Percentiles rank a stretch among this genome's conserved stretches.
These are phyloP conservation scores for Tephrocybe rancida DNA, from an alignment of 768 basidiomycete species.

Conservation along the genomic window DNA sequence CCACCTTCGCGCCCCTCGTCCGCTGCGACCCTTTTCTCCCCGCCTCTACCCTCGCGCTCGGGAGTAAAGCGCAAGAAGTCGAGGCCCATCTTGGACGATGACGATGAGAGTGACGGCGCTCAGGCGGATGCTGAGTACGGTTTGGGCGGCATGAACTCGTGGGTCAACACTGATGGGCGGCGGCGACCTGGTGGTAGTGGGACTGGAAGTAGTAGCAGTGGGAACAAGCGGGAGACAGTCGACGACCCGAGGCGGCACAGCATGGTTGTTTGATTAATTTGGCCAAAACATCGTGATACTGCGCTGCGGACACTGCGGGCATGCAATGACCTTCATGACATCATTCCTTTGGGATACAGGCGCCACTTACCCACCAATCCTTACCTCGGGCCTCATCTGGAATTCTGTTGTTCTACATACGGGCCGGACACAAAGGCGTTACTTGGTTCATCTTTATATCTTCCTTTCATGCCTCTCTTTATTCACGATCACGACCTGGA, in stretches of 20 bases:
- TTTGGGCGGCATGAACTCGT: slow-evolving; percentile 29
- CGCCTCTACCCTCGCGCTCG: slow-evolving; percentile 32
- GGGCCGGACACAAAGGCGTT: neutral
- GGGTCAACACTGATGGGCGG: slow-evolving; percentile 61
- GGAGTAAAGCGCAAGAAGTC: slow-evolving; percentile 56
- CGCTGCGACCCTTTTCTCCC: slow-evolving; percentile 31
- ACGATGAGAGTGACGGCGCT: slow-evolving; percentile 67
- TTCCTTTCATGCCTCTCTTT: neutral
- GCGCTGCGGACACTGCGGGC: slow-evolving; percentile 10
- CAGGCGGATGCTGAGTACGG: slow-evolving; percentile 70
- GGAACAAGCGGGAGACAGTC: slow-evolving; percentile 39
- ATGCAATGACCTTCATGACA: neutral
- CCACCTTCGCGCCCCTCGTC: slow-evolving; percentile 38
- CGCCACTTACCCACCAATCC: neutral
- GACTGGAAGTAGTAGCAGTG: slow-evolving; percentile 24
- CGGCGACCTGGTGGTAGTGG: slow-evolving; percentile 38
- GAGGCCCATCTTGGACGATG: slow-evolving; percentile 45
- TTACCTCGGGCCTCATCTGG: neutral
- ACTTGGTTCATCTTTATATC: neutral
- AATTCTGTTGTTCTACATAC: neutral
- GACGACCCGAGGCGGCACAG: slow-evolving; percentile 68
- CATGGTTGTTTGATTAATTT: slow-evolving; percentile 52
- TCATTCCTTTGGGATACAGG: neutral
- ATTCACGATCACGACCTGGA: slow-evolving; percentile 13
- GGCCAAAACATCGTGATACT: neutral